Evolutionary conservation across 2,329 filamentous ascomycete species (phyloP), one percentile per base, ranked within the genome.

Genomic region (Pseudopithomyces maydicus): DNA sequence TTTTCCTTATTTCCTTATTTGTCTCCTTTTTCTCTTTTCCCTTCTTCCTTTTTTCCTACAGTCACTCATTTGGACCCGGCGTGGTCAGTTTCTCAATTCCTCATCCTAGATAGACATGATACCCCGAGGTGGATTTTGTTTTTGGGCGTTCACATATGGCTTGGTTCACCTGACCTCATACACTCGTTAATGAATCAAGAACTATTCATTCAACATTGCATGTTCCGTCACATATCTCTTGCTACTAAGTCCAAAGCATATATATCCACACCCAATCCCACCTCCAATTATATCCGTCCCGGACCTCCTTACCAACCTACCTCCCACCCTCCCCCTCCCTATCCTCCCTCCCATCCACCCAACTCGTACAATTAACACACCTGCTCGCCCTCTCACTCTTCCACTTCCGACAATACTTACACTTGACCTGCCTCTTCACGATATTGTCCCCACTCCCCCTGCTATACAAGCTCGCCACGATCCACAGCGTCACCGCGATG

Each of bases 381-480:
- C 84, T 77, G 58, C 78, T 66, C 55, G 87, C 88, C 82, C 87
- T 87, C 50, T 85, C 82, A 65, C 83, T 88, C 55, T 90, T 85
- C 22, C 73, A 78, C 73, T 87, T 86, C 57, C 82, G 79, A 69
- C 88, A 90, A 67, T 88, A 91, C 67, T 79, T 83, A 77, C 89
- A 92, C 74, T 86, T 89, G 51, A 87, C 81, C 23, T 84, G 85
- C 63, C 84, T 85, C 78, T 90, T 91, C 71, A 91, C 89, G 61
- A 91, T 88, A 14, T 85, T 84, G 51, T 91, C 88, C 11, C 82
- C 80, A 12, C 84, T 85, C 11, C 86, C 69, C 59, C 79, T 81
- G 64, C 87, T 85, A 70, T 90, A 91, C 38, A 85, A 42, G 48
- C 81, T 80, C 1, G 88, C 88, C 26, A 91, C 79, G 0, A 80